Conservation (phyloP, 202 grass and related monocot species). For the Panicum virgatum region DNA sequence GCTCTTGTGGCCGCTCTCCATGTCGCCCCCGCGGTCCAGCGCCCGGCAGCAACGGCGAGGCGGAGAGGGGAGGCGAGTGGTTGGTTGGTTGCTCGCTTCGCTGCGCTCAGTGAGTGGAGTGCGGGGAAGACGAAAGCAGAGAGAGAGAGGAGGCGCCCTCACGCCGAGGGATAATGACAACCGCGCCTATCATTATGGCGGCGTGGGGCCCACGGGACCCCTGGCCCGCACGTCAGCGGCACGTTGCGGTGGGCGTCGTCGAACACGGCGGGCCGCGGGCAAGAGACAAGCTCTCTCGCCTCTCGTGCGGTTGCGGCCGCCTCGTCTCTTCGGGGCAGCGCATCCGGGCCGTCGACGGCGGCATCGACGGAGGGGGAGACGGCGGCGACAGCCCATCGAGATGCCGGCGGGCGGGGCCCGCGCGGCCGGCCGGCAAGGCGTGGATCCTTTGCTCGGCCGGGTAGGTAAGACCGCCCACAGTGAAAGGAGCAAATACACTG, state of each 20-base stretch:
- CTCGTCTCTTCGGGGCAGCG: neutral
- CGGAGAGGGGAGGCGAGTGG: neutral
- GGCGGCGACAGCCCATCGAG: conserved; percentile 21
- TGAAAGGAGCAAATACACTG: too few relatives aligned
- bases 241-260: conserved; percentile 9
- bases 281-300: conserved; percentile 38
- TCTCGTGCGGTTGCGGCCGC: neutral
- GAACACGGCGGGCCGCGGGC: neutral
- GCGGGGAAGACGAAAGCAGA: neutral
- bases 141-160: neutral
- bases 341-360: neutral
- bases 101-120: neutral
- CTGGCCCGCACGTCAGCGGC: conserved; percentile 5
- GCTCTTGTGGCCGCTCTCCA: conserved; percentile 49
- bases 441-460: conserved; percentile 44
- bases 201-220: neutral
- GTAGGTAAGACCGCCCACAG: too few relatives aligned
- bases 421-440: too few relatives aligned
- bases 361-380: neutral
- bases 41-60: conserved; percentile 39
- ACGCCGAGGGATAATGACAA: conserved; percentile 21
- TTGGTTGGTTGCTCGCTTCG: neutral
- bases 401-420: conserved; percentile 3
- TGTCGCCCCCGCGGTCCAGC: neutral
- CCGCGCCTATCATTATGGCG: too few relatives aligned